Evolutionary conservation across 345 rosid species (phyloP).

Genomic region (Hypericum androsaemum): DNA sequence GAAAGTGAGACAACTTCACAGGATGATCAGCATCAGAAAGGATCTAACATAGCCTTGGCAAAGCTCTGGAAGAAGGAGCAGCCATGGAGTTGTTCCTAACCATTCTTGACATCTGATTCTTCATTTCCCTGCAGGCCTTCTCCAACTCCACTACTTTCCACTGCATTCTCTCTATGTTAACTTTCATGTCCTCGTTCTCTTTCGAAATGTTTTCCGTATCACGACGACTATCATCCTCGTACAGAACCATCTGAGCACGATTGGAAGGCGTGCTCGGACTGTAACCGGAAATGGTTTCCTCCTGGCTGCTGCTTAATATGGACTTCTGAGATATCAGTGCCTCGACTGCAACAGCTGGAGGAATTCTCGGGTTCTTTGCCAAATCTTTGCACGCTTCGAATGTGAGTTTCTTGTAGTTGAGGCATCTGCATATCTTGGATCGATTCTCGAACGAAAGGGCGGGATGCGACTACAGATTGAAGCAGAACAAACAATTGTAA

Average conservation of each 20-base stretch:
- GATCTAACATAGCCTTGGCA: too few species aligned
- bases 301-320: background rate
- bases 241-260: constrained; percentile 6
- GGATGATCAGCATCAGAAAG: too few species aligned
- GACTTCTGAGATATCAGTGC: constrained; percentile 56
- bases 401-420: constrained; percentile 59
- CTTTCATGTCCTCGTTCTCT: constrained; percentile 25
- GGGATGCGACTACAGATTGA: constrained; percentile 53
- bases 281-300: too few species aligned
- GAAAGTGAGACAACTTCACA: too few species aligned
- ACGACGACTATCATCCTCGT: background rate
- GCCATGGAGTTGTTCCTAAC: constrained; percentile 16
- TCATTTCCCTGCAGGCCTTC: constrained; percentile 44
- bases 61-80: too few species aligned
- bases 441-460: constrained; percentile 47
- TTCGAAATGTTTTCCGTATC: constrained; percentile 18
- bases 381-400: constrained; percentile 63
- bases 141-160: constrained; percentile 47
- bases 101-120: constrained; percentile 43
- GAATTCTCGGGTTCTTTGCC: constrained; percentile 70
- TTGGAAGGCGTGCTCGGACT: too few species aligned
- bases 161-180: constrained; percentile 34
- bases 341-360: constrained; percentile 56
- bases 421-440: constrained; percentile 54
- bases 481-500: too few species aligned